Evolutionary conservation across 768 basidiomycete genomes (phyloP).

Genomic region (Tulasnella sp.): DNA sequence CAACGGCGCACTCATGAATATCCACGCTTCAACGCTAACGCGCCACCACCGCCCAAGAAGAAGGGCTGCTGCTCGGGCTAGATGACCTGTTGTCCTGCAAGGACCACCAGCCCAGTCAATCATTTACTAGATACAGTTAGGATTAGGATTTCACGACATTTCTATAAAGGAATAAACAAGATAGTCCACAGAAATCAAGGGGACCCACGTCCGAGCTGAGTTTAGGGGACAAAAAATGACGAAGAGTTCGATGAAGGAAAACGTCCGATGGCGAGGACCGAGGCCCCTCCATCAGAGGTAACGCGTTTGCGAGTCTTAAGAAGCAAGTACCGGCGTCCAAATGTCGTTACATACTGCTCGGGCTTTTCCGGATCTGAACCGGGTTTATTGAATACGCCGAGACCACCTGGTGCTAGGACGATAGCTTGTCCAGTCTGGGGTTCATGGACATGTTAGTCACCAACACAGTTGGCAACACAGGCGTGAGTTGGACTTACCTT

Average conservation of each 20-base stretch:
- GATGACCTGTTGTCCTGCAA: neutral
- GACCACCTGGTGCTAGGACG: slow-evolving; percentile 66
- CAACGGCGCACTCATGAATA: neutral
- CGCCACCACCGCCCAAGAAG: neutral
- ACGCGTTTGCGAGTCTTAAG: slow-evolving; percentile 65
- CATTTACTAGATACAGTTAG: neutral
- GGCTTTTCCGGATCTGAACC: slow-evolving; percentile 34
- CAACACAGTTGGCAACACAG: too few species aligned
- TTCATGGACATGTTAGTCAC: neutral
- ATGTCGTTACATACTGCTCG: slow-evolving; percentile 43
- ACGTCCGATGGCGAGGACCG: slow-evolving; percentile 41
- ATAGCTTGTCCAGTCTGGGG: slow-evolving; percentile 71
- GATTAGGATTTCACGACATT: neutral
- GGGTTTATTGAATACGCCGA: slow-evolving; percentile 49
- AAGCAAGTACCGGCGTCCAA: slow-evolving; percentile 62
- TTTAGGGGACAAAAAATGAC: neutral
- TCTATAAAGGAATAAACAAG: neutral
- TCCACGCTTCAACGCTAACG: neutral
- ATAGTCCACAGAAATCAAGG: neutral
- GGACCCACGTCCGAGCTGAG: neutral
- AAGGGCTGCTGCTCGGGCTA: neutral
- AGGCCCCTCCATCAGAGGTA: slow-evolving; percentile 67
- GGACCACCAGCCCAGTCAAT: neutral
- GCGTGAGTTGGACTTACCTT: slow-evolving; percentile 50
- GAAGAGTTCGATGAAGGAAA: neutral